A percentile compares a stretch with the other conserved stretches of the same genome.
phyloP scores from a whole-genome alignment of 768 basidiomycete genomes.

The Xerocomus spinulosus region DNA sequence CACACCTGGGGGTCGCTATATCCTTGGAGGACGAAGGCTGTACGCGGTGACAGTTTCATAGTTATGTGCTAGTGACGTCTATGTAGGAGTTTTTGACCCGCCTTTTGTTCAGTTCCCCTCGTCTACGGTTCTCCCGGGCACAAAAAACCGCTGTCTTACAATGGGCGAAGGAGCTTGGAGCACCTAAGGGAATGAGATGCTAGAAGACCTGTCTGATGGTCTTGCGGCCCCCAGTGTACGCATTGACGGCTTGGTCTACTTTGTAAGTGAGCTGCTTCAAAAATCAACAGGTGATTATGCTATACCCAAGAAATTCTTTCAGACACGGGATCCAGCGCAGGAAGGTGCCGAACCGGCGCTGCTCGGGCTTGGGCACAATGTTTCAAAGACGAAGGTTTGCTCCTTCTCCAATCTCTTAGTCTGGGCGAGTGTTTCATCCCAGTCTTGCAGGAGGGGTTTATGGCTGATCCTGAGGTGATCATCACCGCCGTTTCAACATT shows the following conservation, averaged over 20 bases:
- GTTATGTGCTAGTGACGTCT: neutral
- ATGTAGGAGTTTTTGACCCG: slow-evolving; percentile 29
- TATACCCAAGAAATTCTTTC: slow-evolving; percentile 14
- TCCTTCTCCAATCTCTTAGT: neutral
- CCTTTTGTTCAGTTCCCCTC: slow-evolving; percentile 31
- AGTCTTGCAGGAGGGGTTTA: slow-evolving; percentile 6
- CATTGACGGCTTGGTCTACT: slow-evolving; percentile 15
- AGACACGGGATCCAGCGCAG: neutral
- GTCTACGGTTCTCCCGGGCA: slow-evolving; percentile 26
- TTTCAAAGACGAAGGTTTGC: slow-evolving; percentile 1
- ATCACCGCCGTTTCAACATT: slow-evolving; percentile 9
- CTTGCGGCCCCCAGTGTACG: slow-evolving; percentile 24
- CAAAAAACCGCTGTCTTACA: slow-evolving; percentile 28
- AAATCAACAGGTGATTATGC: slow-evolving; percentile 3
- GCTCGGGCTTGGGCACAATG: slow-evolving; percentile 4
- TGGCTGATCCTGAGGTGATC: slow-evolving; percentile 2
- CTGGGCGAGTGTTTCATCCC: neutral
- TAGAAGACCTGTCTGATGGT: slow-evolving; percentile 21
- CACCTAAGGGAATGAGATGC: slow-evolving; percentile 27
- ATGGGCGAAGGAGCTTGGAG: slow-evolving; percentile 29
- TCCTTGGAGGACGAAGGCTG: slow-evolving; percentile 3
- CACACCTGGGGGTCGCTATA: neutral
- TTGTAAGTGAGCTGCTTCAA: slow-evolving; percentile 21
- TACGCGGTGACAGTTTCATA: neutral
- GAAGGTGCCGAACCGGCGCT: neutral